Percentiles rank a stretch among this genome's conserved stretches.
Evolutionary conservation across 2,329 filamentous ascomycete genomes (phyloP).

Genomic region (Cercospora citrullina): DNA sequence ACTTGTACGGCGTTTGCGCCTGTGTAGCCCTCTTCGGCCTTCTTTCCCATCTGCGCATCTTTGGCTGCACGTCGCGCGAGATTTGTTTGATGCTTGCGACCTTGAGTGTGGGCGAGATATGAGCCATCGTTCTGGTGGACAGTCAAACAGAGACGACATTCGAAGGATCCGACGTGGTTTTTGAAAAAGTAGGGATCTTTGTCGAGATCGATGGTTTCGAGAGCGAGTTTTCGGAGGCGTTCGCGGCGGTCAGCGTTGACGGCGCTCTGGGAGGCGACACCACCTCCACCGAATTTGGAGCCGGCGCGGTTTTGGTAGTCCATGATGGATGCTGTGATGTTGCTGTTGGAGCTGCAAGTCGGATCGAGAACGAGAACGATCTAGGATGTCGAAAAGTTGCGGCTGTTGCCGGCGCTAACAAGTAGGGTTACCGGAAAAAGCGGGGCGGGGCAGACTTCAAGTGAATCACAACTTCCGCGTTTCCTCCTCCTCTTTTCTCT

Average conservation of each 20-base stretch:
- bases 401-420: background rate
- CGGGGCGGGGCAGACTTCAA: background rate
- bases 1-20: slow-evolving; percentile 71
- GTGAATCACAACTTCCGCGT: slow-evolving; percentile 3
- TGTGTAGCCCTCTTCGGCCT: slow-evolving; percentile 59
- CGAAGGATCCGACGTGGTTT: slow-evolving; percentile 97
- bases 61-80: slow-evolving; percentile 92
- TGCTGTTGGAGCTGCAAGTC: slow-evolving; percentile 5
- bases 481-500: background rate
- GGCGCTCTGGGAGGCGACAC: slow-evolving; percentile 87
- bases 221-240: slow-evolving; percentile 93
- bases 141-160: slow-evolving; percentile 93
- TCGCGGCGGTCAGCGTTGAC: slow-evolving; percentile 97
- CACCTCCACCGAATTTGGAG: slow-evolving; percentile 96
- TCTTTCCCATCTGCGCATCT: slow-evolving; percentile 85
- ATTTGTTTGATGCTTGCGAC: slow-evolving; percentile 98
- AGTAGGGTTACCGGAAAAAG: slow-evolving; percentile 6
- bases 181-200: slow-evolving; percentile 99
- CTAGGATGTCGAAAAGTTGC: background rate
- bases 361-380: background rate
- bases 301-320: slow-evolving; percentile 79
- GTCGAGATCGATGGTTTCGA: slow-evolving; percentile 98
- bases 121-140: slow-evolving; percentile 99
- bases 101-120: slow-evolving; percentile 97
- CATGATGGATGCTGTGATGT: slow-evolving; percentile 22